Evolutionary conservation across 2,329 filamentous ascomycete species (phyloP).

Genomic region (Cladosporium sp.): DNA sequence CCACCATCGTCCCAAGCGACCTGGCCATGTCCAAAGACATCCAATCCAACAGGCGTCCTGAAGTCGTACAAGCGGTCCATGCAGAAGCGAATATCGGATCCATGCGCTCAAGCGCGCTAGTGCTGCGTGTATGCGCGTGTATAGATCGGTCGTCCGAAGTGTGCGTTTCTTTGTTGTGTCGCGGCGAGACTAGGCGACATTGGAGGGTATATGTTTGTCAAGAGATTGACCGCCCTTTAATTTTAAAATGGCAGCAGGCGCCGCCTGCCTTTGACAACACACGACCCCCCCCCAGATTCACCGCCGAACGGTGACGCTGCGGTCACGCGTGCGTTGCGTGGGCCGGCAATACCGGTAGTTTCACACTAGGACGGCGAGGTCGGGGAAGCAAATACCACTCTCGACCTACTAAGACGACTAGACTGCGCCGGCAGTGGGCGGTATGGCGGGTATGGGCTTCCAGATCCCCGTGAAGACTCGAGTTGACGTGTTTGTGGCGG

Average conservation of each 20-base stretch:
- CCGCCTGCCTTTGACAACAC: neutral
- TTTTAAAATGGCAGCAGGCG: neutral
- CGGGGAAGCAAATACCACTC: constrained; percentile 13
- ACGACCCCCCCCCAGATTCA: constrained; percentile 9
- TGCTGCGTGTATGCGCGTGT: neutral
- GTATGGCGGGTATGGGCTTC: constrained; percentile 2
- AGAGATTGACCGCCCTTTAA: neutral
- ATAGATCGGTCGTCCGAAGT: neutral
- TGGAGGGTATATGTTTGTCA: neutral
- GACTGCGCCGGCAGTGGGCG: constrained; percentile 12
- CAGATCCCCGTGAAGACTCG: constrained; percentile 6
- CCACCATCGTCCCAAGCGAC: constrained; percentile 13
- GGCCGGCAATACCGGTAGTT: neutral
- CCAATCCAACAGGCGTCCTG: constrained; percentile 16
- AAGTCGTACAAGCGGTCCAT: constrained; percentile 22
- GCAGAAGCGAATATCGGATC: constrained; percentile 11
- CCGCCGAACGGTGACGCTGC: constrained; percentile 9
- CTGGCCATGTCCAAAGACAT: constrained; percentile 1
- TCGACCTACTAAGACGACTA: constrained; percentile 7
- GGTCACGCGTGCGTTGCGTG: constrained; percentile 9
- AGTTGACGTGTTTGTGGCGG: constrained; percentile 3
- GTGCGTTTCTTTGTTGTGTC: constrained; percentile 2
- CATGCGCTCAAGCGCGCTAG: constrained; percentile 11
- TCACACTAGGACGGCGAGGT: constrained; percentile 12
- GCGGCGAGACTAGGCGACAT: neutral